These are phyloP conservation scores for Quercus mongolica DNA, from an alignment of 306 rosid species.

Conservation along the genomic window DNA sequence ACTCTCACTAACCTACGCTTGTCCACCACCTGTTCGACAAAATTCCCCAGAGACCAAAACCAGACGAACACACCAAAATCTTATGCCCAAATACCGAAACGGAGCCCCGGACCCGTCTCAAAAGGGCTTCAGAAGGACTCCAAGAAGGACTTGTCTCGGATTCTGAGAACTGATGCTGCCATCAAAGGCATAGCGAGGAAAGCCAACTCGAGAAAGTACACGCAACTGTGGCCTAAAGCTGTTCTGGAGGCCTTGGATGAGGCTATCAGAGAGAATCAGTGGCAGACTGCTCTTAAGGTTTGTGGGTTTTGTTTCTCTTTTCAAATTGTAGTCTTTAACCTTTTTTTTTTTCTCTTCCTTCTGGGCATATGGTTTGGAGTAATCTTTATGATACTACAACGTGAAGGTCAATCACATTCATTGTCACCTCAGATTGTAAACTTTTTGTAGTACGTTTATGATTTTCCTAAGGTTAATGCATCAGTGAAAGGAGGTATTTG, in stretches of 20 bases:
- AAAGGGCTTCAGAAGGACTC: constrained; percentile 49
- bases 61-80: constrained; percentile 8
- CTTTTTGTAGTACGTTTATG: no score
- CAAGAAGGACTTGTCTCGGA: constrained; percentile 65
- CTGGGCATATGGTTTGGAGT: no score
- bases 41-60: constrained; percentile 2
- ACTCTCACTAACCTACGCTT: background rate
- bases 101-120: constrained; percentile 30
- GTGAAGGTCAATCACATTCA: no score
- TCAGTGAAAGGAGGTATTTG: no score
- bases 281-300: constrained; percentile 73
- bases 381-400: no score
- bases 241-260: constrained; percentile 81
- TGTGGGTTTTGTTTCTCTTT: background rate
- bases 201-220: constrained; percentile 59
- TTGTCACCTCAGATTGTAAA: no score
- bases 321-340: background rate
- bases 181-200: constrained; percentile 60
- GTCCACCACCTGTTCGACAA: constrained; percentile 24
- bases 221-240: constrained; percentile 74
- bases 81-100: constrained; percentile 33
- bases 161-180: constrained; percentile 85
- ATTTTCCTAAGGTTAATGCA: no score
- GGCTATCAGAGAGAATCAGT: constrained; percentile 48
- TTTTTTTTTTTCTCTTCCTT: background rate